Percentiles rank a stretch among this genome's conserved stretches.
Evolutionary conservation across 169 alveolate genomes (phyloP).

Genomic region (Babesia caballi): DNA sequence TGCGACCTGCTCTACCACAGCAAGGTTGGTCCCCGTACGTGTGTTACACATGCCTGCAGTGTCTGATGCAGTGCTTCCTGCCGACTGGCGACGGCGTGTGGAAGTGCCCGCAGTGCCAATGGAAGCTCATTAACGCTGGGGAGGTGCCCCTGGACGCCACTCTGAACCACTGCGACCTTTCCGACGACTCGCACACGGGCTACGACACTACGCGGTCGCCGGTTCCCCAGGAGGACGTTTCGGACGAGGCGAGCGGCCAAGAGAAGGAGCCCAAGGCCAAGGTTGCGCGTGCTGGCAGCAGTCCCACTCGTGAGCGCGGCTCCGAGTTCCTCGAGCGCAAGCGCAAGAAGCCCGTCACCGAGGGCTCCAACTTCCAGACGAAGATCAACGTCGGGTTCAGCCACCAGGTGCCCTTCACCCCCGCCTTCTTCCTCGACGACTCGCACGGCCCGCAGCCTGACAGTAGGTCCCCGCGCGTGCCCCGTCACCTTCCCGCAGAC

Average conservation of each 20-base stretch:
- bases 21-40: slow-evolving; percentile 1
- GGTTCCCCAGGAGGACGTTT: not conserved
- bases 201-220: slow-evolving; percentile 10
- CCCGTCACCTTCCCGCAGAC: slow-evolving; percentile 13
- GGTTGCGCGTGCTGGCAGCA: not conserved
- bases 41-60: not conserved
- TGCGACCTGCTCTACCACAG: slow-evolving; percentile 40
- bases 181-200: slow-evolving; percentile 26
- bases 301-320: slow-evolving; percentile 8
- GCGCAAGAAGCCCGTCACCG: slow-evolving; percentile 75
- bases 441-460: slow-evolving; percentile 53
- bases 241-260: slow-evolving; percentile 12
- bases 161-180: slow-evolving; percentile 2
- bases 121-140: slow-evolving; percentile 34
- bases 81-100: slow-evolving; percentile 17
- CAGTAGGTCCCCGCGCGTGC: not conserved
- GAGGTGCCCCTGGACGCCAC: slow-evolving; percentile 12
- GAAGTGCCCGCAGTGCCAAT: slow-evolving; percentile 56
- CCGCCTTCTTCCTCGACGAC: slow-evolving; percentile 79
- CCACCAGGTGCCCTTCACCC: slow-evolving; percentile 83
- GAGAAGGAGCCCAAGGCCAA: slow-evolving; percentile 16
- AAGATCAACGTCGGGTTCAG: slow-evolving; percentile 77
- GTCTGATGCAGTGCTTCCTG: slow-evolving; percentile 38
- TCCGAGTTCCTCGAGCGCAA: slow-evolving; percentile 37
- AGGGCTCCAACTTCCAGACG: slow-evolving; percentile 76